Evolutionary conservation across 108 stramenopile species (phyloP).

Genomic region (Chaetoceros muelleri): DNA sequence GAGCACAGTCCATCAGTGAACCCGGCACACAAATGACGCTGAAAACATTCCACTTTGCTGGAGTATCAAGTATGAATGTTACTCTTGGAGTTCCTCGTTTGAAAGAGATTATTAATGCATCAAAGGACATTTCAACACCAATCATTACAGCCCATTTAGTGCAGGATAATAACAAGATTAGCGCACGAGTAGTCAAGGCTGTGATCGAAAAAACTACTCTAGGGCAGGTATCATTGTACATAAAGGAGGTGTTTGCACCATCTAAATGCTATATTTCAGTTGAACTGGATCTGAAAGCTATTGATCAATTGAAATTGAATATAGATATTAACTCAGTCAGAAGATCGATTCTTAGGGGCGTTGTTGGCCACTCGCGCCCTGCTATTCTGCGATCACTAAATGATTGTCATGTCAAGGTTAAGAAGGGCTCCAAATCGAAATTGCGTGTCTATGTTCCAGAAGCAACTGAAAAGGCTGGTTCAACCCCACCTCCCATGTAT

Average conservation of each 20-base stretch:
- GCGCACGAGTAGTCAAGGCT: constrained; percentile 93
- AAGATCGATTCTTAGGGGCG: constrained; percentile 71
- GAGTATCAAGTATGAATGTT: constrained; percentile 99
- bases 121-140: constrained; percentile 97
- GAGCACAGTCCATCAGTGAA: constrained; percentile 94
- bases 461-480: constrained; percentile 6
- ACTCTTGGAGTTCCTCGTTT: constrained; percentile 97
- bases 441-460: constrained; percentile 81
- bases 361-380: constrained; percentile 52
- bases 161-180: constrained; percentile 75
- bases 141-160: constrained; percentile 94
- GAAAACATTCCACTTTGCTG: constrained; percentile 97
- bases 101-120: constrained; percentile 98
- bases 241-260: constrained; percentile 90
- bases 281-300: constrained; percentile 85
- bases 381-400: constrained; percentile 64
- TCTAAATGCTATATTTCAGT: constrained; percentile 78
- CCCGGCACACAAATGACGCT: constrained; percentile 99
- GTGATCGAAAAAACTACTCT: constrained; percentile 96
- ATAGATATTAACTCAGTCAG: constrained; percentile 72
- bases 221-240: constrained; percentile 84
- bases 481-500: constrained; percentile 31
- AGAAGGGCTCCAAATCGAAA: constrained; percentile 56
- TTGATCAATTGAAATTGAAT: constrained; percentile 85
- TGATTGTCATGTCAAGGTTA: constrained; percentile 58